Conservation (phyloP, 2,329 filamentous ascomycete species). For the Chaetomiaceae sp. region DNA sequence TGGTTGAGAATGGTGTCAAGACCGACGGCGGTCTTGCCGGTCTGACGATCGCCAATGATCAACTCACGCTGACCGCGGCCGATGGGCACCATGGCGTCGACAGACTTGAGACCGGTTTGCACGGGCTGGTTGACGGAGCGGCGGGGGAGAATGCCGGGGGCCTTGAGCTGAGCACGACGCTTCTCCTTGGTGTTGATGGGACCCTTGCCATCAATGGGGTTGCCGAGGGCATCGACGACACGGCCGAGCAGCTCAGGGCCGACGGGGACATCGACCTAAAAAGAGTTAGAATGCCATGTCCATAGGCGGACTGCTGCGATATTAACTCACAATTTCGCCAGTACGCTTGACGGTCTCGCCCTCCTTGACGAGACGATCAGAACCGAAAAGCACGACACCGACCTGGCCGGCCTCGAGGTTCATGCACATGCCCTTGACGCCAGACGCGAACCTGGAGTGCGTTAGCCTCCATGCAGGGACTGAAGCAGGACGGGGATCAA, state of each 20-base stretch:
- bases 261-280: conserved; percentile 93
- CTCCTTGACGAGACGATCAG: conserved; percentile 99
- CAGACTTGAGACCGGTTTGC: conserved; percentile 98
- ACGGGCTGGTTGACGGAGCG: conserved; percentile 97
- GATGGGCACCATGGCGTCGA: conserved; percentile 99
- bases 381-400: conserved; percentile 99
- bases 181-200: conserved; percentile 87
- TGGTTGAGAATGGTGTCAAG: conserved; percentile 99
- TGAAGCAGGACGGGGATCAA: conserved; percentile 31
- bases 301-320: background rate
- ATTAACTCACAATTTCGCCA: conserved; percentile 83
- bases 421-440: conserved; percentile 99
- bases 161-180: conserved; percentile 98
- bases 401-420: conserved; percentile 99
- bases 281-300: conserved; percentile 25
- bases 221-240: conserved; percentile 97
- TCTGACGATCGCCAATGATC: conserved; percentile 99
- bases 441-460: conserved; percentile 81
- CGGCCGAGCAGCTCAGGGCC: conserved; percentile 89
- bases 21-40: conserved; percentile 97
- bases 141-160: conserved; percentile 95
- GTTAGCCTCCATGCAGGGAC: conserved; percentile 21
- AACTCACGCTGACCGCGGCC: conserved; percentile 99
- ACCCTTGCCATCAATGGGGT: conserved; percentile 99
- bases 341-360: conserved; percentile 99